These are phyloP conservation scores for Kodamaea kaohsiungensis DNA, from an alignment of 805 yeast species.

Conservation along the genomic window DNA sequence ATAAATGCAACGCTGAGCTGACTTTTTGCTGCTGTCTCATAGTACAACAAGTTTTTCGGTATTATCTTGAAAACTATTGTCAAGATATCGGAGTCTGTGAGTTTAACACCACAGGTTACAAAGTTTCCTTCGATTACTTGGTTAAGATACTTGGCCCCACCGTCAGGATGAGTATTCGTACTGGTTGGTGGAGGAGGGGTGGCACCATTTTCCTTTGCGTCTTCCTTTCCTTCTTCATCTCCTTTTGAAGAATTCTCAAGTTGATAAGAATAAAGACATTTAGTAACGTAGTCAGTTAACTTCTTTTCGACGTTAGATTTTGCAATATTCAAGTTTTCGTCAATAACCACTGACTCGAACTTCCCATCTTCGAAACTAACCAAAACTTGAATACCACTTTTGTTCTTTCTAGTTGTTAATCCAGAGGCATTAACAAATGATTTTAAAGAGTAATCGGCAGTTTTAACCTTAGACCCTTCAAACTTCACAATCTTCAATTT, in stretches of 20 bases:
- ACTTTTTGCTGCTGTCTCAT: conserved; percentile 25
- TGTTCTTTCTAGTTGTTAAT: neutral
- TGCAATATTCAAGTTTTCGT: conserved; percentile 2
- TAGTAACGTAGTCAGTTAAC: conserved; percentile 21
- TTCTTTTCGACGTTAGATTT: conserved; percentile 3
- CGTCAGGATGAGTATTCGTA: conserved; percentile 6
- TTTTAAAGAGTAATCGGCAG: neutral
- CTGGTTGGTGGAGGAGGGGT: neutral
- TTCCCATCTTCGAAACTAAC: conserved; percentile 22
- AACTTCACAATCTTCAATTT: conserved; percentile 1
- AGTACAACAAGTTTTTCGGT: conserved; percentile 29
- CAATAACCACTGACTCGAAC: conserved; percentile 16
- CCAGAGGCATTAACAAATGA: conserved; percentile 5
- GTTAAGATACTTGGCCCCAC: conserved; percentile 18
- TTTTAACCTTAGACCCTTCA: neutral
- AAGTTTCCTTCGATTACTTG: conserved; percentile 29
- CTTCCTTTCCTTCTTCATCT: conserved; percentile 14
- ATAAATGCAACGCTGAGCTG: conserved; percentile 28
- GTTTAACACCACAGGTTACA: conserved; percentile 24
- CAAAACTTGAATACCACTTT: conserved; percentile 4
- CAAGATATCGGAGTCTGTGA: conserved; percentile 20
- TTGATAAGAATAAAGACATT: conserved; percentile 23
- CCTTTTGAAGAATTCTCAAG: conserved; percentile 19
- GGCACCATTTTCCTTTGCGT: conserved; percentile 10
- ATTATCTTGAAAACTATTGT: conserved; percentile 24